phyloP scores from a whole-genome alignment of 2,329 filamentous ascomycete species.

The Ophiobolus disseminans region DNA sequence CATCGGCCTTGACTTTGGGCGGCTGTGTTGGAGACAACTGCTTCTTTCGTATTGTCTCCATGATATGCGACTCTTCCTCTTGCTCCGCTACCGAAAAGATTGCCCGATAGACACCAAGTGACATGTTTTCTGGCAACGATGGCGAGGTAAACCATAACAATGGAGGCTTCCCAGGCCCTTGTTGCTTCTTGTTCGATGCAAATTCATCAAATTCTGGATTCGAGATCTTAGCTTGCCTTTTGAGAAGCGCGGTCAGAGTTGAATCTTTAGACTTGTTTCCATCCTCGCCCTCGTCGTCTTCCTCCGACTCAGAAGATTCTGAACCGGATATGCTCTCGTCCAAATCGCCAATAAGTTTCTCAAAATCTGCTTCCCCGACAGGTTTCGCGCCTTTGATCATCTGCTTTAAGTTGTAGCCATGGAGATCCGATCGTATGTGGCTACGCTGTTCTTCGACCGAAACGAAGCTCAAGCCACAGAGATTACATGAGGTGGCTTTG shows the following conservation, averaged over 20 bases:
- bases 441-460: conserved; percentile 80
- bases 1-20: conserved; percentile 57
- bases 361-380: conserved; percentile 83
- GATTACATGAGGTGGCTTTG: conserved; percentile 75
- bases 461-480: conserved; percentile 77
- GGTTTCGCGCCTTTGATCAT: conserved; percentile 76
- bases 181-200: conserved; percentile 58
- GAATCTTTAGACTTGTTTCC: conserved; percentile 66
- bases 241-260: conserved; percentile 77
- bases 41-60: conserved; percentile 75
- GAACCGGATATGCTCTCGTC: conserved; percentile 94
- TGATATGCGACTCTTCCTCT: conserved; percentile 65
- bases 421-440: conserved; percentile 88
- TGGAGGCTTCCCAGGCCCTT: conserved; percentile 71
- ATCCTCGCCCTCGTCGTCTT: conserved; percentile 69
- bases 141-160: conserved; percentile 86
- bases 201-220: conserved; percentile 60
- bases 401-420: conserved; percentile 93
- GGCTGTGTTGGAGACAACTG: conserved; percentile 71
- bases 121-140: conserved; percentile 75
- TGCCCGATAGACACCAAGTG: conserved; percentile 83
- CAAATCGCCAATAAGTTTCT: conserved; percentile 81
- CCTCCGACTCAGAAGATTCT: conserved; percentile 73
- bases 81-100: conserved; percentile 78
- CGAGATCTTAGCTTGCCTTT: conserved; percentile 79